phyloP scores from a whole-genome alignment of 768 basidiomycete genomes.

The Filobasidium floriforme region DNA sequence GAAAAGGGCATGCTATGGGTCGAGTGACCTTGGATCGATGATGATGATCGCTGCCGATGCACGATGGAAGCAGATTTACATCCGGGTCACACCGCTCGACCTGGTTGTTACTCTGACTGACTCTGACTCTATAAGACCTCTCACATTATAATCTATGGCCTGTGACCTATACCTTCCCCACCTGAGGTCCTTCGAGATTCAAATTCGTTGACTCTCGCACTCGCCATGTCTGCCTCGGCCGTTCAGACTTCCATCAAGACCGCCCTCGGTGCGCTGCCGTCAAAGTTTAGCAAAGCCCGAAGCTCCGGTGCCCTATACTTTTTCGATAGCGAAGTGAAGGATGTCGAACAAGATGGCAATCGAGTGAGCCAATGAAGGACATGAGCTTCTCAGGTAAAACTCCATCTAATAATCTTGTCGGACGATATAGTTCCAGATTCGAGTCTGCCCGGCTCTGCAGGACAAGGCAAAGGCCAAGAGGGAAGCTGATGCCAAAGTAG shows the following conservation, averaged over 20 bases:
- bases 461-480: slow-evolving; percentile 56
- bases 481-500: slow-evolving; percentile 48
- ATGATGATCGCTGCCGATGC: neutral
- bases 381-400: neutral
- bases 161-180: too few species aligned
- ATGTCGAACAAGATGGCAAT: slow-evolving; percentile 57
- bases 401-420: neutral
- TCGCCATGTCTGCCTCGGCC: neutral
- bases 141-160: too few species aligned
- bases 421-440: slow-evolving; percentile 67
- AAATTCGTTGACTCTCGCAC: too few species aligned
- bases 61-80: too few species aligned
- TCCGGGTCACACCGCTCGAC: too few species aligned
- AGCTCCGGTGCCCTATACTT: slow-evolving; percentile 61
- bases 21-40: neutral
- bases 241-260: slow-evolving; percentile 23
- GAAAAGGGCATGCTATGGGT: too few species aligned
- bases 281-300: slow-evolving; percentile 36
- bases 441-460: slow-evolving; percentile 74
- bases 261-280: slow-evolving; percentile 31
- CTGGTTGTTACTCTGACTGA: too few species aligned
- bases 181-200: too few species aligned
- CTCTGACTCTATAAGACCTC: too few species aligned
- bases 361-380: slow-evolving; percentile 50
- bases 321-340: slow-evolving; percentile 65